phyloP scores from a whole-genome alignment of 2,329 filamentous ascomycete genomes.

The Lanzia echinophila region DNA sequence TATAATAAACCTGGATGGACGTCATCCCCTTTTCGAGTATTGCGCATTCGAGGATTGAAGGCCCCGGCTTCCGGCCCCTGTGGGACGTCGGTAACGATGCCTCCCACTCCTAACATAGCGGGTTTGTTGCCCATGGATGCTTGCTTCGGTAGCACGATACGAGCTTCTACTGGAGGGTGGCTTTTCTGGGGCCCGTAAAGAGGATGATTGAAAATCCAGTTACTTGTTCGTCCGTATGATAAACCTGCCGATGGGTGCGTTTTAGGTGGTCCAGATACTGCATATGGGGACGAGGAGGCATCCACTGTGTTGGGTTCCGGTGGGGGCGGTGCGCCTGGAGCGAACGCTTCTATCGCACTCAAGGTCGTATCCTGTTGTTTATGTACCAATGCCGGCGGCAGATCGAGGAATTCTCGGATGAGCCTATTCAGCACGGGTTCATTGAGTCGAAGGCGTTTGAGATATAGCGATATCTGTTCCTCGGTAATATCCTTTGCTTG shows the following conservation, averaged over 20 bases:
- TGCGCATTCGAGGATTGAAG: neutral
- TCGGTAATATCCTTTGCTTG: conserved; percentile 40
- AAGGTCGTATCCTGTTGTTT: too few relatives aligned
- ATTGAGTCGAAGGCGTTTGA: conserved; percentile 47
- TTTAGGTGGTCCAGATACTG: conserved; percentile 43
- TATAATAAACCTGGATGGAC: conserved; percentile 15
- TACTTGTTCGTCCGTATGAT: conserved; percentile 50
- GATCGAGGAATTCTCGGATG: conserved; percentile 55
- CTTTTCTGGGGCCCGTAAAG: conserved; percentile 50
- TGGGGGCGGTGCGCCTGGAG: neutral
- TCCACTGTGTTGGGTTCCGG: neutral
- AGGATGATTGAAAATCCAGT: conserved; percentile 52
- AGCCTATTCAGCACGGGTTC: conserved; percentile 44
- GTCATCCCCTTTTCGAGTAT: neutral
- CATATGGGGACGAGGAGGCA: conserved; percentile 36
- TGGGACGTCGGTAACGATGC: conserved; percentile 26
- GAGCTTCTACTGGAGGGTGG: conserved; percentile 47
- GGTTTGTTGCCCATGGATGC: conserved; percentile 24
- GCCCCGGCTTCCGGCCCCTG: neutral
- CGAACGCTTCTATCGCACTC: neutral
- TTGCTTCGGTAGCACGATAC: conserved; percentile 45
- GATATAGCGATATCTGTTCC: conserved; percentile 43
- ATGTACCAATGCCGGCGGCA: conserved; percentile 31
- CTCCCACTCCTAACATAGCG: conserved; percentile 27
- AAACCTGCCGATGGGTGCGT: conserved; percentile 62